Evolutionary conservation across 208 protist species (phyloP).

Genomic region (Blastocrithidia nonstop): DNA sequence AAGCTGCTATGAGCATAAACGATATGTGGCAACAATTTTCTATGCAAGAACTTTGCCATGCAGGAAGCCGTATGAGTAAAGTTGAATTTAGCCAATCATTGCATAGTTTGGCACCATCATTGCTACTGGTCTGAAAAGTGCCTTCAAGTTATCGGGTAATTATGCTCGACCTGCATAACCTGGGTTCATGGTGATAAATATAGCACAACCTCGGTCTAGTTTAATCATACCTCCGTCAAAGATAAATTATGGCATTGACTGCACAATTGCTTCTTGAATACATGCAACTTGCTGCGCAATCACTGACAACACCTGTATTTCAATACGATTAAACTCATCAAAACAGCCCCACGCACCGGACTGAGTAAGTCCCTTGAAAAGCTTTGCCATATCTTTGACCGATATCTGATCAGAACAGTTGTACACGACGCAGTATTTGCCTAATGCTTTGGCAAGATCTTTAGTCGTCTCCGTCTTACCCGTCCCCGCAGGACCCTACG

Average conservation of each 20-base stretch:
- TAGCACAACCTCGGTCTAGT: slow-evolving; percentile 84
- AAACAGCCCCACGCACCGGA: slow-evolving; percentile 94
- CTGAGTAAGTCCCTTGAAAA: slow-evolving; percentile 91
- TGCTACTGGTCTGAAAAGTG: slow-evolving; percentile 97
- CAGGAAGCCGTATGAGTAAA: slow-evolving; percentile 96
- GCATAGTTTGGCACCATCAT: slow-evolving; percentile 98
- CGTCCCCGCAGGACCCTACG: slow-evolving; percentile 94
- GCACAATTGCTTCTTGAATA: slow-evolving; percentile 89
- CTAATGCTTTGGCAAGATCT: slow-evolving; percentile 92
- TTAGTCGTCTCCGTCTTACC: slow-evolving; percentile 98
- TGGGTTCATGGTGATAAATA: slow-evolving; percentile 98
- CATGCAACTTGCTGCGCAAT: slow-evolving; percentile 95
- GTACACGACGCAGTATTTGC: slow-evolving; percentile 95
- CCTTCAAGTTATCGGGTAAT: slow-evolving; percentile 97
- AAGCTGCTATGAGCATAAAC: slow-evolving; percentile 93
- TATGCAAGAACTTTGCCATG: slow-evolving; percentile 82
- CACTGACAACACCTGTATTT: slow-evolving; percentile 94
- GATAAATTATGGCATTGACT: slow-evolving; percentile 76
- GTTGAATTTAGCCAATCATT: slow-evolving; percentile 96
- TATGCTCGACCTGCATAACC: slow-evolving; percentile 95
- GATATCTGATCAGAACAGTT: slow-evolving; percentile 97
- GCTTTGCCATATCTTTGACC: slow-evolving; percentile 92
- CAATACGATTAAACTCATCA: slow-evolving; percentile 97
- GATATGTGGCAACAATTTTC: slow-evolving; percentile 94
- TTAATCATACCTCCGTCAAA: slow-evolving; percentile 90